phyloP scores from a whole-genome alignment of 768 basidiomycete species.

The Lentinula aciculospora region DNA sequence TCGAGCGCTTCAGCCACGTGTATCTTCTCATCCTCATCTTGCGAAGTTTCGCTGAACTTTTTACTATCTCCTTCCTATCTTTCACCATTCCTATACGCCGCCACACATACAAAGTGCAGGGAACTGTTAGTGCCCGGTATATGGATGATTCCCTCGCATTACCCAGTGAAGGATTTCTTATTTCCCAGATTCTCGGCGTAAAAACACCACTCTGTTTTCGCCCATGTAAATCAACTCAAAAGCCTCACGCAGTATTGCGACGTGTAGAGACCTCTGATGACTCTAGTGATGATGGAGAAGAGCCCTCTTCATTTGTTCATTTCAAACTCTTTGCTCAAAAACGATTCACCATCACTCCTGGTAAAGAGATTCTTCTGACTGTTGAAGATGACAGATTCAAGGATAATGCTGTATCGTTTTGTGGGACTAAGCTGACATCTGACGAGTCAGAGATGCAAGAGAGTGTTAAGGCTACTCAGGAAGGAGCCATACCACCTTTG shows the following conservation, averaged over 20 bases:
- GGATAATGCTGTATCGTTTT: conserved; percentile 54
- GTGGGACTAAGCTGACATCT: conserved; percentile 38
- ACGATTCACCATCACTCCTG: conserved; percentile 63
- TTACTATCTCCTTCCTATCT: too few relatives aligned
- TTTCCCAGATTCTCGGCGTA: conserved; percentile 55
- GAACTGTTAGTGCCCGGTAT: neutral
- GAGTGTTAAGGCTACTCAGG: conserved; percentile 32
- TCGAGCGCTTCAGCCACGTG: neutral
- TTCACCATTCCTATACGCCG: too few relatives aligned
- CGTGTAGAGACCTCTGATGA: conserved; percentile 49
- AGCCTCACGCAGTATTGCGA: conserved; percentile 62
- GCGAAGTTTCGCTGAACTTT: neutral
- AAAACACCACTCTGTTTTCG: conserved; percentile 59
- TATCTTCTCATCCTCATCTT: neutral
- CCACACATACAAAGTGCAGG: neutral
- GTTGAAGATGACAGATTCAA: conserved; percentile 49
- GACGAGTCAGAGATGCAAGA: conserved; percentile 34
- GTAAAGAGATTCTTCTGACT: conserved; percentile 64
- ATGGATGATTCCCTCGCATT: neutral
- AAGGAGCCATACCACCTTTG: conserved; percentile 21
- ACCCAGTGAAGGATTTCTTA: conserved; percentile 9
- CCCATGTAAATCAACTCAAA: conserved; percentile 60
- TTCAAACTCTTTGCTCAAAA: conserved; percentile 67
- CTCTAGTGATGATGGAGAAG: conserved; percentile 34
- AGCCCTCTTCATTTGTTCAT: conserved; percentile 32